phyloP scores from a whole-genome alignment of 1,284 basidiomycete species.

The Grifola frondosa region DNA sequence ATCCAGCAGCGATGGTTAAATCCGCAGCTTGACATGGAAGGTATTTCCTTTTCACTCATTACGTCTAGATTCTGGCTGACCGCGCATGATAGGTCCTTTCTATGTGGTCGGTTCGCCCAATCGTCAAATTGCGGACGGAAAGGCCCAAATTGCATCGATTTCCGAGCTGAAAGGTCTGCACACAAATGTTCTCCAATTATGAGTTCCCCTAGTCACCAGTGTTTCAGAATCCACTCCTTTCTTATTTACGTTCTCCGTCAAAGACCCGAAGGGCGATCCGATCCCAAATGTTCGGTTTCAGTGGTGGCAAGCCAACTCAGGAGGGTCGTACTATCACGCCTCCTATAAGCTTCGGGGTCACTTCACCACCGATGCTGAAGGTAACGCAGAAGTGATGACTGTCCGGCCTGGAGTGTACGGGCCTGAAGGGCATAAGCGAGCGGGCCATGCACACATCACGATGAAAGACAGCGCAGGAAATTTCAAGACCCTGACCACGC shows the following conservation, averaged over 20 bases:
- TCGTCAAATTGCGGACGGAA: slow-evolving; percentile 26
- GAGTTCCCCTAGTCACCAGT: background rate
- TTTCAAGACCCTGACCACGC: slow-evolving; percentile 25
- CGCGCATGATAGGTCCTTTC: slow-evolving; percentile 28
- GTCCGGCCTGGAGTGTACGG: slow-evolving; percentile 28
- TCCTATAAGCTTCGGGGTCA: slow-evolving; percentile 29
- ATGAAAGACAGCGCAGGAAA: slow-evolving; percentile 9
- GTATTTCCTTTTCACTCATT: too few relatives aligned
- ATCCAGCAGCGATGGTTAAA: slow-evolving; percentile 8
- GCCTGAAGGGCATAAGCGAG: slow-evolving; percentile 9
- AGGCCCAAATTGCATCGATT: slow-evolving; percentile 26
- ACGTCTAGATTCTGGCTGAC: too few relatives aligned
- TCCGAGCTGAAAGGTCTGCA: slow-evolving; percentile 20
- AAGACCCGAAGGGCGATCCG: slow-evolving; percentile 25
- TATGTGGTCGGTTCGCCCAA: slow-evolving; percentile 27
- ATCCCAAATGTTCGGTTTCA: slow-evolving; percentile 24
- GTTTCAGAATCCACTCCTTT: slow-evolving; percentile 24
- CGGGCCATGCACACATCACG: slow-evolving; percentile 28
- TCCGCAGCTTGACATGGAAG: slow-evolving; percentile 14
- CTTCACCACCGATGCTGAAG: slow-evolving; percentile 24
- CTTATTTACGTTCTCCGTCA: slow-evolving; percentile 24
- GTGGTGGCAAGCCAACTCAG: slow-evolving; percentile 29
- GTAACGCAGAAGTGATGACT: slow-evolving; percentile 27
- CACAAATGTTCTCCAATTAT: background rate
- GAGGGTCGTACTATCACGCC: slow-evolving; percentile 24